Evolutionary conservation across 1,284 basidiomycete genomes (phyloP).

Genomic region (Apiotrichum montevideense): DNA sequence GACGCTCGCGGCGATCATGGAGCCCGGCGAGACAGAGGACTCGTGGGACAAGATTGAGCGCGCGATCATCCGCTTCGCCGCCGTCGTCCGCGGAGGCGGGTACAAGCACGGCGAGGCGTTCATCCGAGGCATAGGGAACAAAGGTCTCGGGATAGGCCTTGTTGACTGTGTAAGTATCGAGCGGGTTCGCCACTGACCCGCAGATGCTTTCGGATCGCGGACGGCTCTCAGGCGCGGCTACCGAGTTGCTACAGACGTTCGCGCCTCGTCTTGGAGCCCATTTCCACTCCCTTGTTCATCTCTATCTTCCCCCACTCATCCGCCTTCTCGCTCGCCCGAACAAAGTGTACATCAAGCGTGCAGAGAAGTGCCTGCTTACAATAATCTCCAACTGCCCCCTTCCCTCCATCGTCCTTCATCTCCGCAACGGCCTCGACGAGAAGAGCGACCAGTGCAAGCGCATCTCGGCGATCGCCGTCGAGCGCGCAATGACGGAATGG

Average conservation of each 20-base stretch:
- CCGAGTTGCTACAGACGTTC: conserved; percentile 49
- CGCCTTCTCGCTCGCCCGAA: conserved; percentile 50
- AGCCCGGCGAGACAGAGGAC: conserved; percentile 45
- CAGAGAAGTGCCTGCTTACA: conserved; percentile 47
- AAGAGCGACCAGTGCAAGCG: conserved; percentile 44
- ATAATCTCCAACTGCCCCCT: conserved; percentile 49
- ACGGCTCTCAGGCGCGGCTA: conserved; percentile 48
- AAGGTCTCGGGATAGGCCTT: conserved; percentile 39
- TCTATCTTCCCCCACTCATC: conserved; percentile 49
- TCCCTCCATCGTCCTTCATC: conserved; percentile 35
- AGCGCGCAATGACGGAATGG: conserved; percentile 35
- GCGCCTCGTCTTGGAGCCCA: conserved; percentile 46
- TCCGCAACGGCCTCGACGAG: conserved; percentile 45
- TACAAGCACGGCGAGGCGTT: conserved; percentile 42
- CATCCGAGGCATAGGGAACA: conserved; percentile 40
- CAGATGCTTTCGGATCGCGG: conserved; percentile 51
- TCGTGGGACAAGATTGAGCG: conserved; percentile 48
- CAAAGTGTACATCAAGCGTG: conserved; percentile 49
- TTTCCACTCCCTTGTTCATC: conserved; percentile 46
- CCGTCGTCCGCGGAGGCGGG: conserved; percentile 44
- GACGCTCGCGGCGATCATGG: conserved; percentile 30
- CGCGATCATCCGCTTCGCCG: conserved; percentile 43
- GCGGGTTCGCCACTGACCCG: too few relatives aligned
- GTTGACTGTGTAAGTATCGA: conserved; percentile 42
- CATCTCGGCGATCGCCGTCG: conserved; percentile 29